These are phyloP conservation scores for Nicotiana paniculata DNA, from an alignment of 257 asterid genomes.

Conservation along the genomic window DNA sequence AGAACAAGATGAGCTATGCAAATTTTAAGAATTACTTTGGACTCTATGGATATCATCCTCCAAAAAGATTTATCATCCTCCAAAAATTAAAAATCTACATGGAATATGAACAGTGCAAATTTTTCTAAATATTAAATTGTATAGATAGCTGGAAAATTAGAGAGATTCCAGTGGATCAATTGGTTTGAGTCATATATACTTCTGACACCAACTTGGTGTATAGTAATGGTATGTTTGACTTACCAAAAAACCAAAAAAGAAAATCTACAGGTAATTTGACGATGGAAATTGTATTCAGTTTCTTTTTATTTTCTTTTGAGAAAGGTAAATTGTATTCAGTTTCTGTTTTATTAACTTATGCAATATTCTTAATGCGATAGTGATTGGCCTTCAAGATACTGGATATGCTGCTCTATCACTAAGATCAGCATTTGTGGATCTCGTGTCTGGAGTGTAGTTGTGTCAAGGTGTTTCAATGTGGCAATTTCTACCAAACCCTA, in stretches of 20 bases:
- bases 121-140: not conserved
- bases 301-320: not conserved
- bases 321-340: too few relatives aligned
- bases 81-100: not conserved
- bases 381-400: not conserved
- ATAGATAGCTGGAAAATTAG: not conserved
- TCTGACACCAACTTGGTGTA: not conserved
- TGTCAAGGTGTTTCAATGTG: not conserved
- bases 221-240: not conserved
- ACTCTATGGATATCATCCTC: too few relatives aligned
- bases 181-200: not conserved
- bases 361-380: conserved; percentile 2
- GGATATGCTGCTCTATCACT: not conserved
- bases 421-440: not conserved
- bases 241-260: not conserved
- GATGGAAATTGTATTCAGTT: not conserved
- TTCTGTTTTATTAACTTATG: not conserved
- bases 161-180: not conserved
- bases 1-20: not conserved
- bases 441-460: not conserved
- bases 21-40: not conserved
- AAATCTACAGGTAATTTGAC: not conserved
- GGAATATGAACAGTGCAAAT: not conserved
- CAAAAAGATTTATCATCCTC: too few relatives aligned
- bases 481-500: not conserved